These are phyloP conservation scores for Lactifluus rugatus DNA, from an alignment of 768 basidiomycete species.

Conservation along the genomic window DNA sequence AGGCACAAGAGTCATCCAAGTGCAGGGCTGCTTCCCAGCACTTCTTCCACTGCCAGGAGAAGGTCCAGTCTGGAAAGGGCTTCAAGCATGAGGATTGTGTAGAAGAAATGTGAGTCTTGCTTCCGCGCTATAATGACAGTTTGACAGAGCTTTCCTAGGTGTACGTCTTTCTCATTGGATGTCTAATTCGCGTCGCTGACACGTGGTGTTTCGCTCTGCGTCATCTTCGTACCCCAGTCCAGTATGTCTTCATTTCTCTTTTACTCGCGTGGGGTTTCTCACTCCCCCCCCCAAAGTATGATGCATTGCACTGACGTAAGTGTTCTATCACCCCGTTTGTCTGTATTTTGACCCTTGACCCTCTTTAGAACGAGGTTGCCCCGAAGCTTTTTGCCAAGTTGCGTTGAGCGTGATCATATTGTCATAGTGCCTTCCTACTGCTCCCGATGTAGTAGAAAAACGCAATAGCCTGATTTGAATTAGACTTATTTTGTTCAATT, in stretches of 20 bases:
- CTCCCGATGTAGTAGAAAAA: neutral
- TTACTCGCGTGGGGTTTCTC: constrained; percentile 5
- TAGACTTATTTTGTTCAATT: neutral
- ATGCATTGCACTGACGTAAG: constrained; percentile 88
- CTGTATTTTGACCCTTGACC: constrained; percentile 10
- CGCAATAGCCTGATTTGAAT: neutral
- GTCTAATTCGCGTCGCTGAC: neutral
- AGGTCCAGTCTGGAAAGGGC: constrained; percentile 71
- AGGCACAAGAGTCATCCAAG: constrained; percentile 55
- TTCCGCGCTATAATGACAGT: neutral
- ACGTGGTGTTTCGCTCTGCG: neutral
- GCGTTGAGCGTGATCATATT: constrained; percentile 27
- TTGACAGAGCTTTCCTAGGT: constrained; percentile 1
- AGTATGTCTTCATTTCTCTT: constrained; percentile 38
- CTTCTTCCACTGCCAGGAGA: constrained; percentile 87
- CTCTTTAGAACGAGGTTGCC: constrained; percentile 42
- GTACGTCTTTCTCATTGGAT: constrained; percentile 20
- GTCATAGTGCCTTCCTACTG: neutral
- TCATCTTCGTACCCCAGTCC: constrained; percentile 38
- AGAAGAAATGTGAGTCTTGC: constrained; percentile 70
- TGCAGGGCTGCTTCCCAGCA: constrained; percentile 68
- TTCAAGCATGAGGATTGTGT: constrained; percentile 90
- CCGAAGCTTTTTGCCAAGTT: constrained; percentile 81
- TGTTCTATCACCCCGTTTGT: constrained; percentile 23
- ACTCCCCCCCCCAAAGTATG: constrained; percentile 39